Evolutionary conservation across 139 green algal genomes (phyloP).

Genomic region (Picochlorum sp.): DNA sequence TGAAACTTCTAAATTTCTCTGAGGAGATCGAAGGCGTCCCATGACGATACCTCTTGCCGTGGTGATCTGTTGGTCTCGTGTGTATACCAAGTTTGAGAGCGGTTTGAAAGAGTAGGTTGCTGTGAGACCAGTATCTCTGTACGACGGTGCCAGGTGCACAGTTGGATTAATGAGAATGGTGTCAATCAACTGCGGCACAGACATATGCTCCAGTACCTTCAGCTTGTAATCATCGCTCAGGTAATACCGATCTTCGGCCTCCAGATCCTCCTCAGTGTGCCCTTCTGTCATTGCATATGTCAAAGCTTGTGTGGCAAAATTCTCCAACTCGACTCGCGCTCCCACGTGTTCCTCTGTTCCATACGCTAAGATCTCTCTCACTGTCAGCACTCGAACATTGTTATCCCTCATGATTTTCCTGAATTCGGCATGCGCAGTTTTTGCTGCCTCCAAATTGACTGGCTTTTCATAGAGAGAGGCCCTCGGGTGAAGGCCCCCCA

Average conservation of each 20-base stretch:
- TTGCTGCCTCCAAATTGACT: constrained; percentile 84
- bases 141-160: constrained; percentile 55
- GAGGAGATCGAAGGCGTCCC: constrained; percentile 64
- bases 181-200: constrained; percentile 81
- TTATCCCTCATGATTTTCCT: constrained; percentile 66
- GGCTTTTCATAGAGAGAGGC: constrained; percentile 87
- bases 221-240: constrained; percentile 78
- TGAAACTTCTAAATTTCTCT: constrained; percentile 76
- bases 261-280: constrained; percentile 37
- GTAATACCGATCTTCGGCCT: constrained; percentile 61
- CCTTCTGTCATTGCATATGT: constrained; percentile 36
- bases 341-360: constrained; percentile 64
- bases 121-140: constrained; percentile 53
- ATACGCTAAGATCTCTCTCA: constrained; percentile 78
- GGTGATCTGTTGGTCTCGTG: constrained; percentile 88
- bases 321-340: constrained; percentile 78
- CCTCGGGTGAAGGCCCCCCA: constrained; percentile 86
- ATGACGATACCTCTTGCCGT: constrained; percentile 85
- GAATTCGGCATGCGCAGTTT: constrained; percentile 73
- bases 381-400: constrained; percentile 76
- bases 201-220: constrained; percentile 70
- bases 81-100: constrained; percentile 92
- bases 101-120: constrained; percentile 85
- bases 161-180: constrained; percentile 85
- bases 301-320: constrained; percentile 70